Conservation (phyloP, 768 basidiomycete species). For the Naganishia vaughanmartiniae region DNA sequence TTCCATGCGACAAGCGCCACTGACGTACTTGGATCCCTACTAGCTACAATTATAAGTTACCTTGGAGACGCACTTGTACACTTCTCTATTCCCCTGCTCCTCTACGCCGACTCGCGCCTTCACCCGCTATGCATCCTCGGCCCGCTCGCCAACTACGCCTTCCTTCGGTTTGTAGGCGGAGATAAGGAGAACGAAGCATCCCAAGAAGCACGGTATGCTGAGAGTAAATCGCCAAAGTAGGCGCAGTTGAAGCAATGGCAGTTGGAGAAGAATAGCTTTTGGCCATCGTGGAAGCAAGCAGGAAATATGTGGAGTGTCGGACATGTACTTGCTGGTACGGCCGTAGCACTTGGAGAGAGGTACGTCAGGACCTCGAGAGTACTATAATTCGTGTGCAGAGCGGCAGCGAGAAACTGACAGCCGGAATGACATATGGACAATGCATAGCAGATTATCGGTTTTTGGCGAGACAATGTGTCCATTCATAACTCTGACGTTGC, state of each 20-base stretch:
- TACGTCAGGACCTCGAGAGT: constrained; percentile 7
- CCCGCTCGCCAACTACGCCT: constrained; percentile 38
- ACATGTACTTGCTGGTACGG: constrained; percentile 30
- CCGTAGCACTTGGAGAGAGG: constrained; percentile 30
- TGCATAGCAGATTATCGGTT: background rate
- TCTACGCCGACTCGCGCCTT: constrained; percentile 34
- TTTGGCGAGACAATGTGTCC: too few species aligned
- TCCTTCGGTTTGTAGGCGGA: constrained; percentile 39
- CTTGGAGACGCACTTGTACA: constrained; percentile 35
- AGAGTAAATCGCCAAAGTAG: constrained; percentile 29
- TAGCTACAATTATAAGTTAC: constrained; percentile 31
- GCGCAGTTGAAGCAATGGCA: constrained; percentile 33
- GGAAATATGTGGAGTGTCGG: constrained; percentile 37
- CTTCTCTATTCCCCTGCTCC: constrained; percentile 39
- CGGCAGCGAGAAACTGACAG: background rate
- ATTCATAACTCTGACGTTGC: too few species aligned
- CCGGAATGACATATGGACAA: background rate
- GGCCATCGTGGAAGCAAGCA: constrained; percentile 37
- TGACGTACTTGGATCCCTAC: background rate
- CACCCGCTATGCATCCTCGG: constrained; percentile 43
- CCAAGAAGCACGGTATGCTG: constrained; percentile 34
- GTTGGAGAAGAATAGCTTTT: constrained; percentile 40
- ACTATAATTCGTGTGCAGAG: background rate
- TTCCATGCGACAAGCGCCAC: background rate
- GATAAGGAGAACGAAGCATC: constrained; percentile 40